Evolutionary conservation across 2,329 filamentous ascomycete genomes (phyloP).

Genomic region (Talaromyces funiculosus): DNA sequence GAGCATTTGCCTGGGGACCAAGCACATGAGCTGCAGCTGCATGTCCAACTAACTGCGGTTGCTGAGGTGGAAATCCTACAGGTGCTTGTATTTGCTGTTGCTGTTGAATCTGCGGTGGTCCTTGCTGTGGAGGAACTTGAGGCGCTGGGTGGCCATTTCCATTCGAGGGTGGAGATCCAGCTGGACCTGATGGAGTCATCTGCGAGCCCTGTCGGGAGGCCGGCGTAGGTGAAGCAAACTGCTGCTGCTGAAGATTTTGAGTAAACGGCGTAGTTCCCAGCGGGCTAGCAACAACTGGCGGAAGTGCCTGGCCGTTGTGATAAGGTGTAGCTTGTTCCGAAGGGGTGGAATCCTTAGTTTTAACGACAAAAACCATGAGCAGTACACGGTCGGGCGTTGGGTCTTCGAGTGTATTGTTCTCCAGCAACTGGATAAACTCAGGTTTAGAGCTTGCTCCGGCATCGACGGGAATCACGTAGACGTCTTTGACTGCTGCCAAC

Average conservation of each 20-base stretch:
- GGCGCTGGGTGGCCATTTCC: neutral
- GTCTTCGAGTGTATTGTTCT: constrained; percentile 71
- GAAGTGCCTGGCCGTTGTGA: constrained; percentile 29
- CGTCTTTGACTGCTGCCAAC: constrained; percentile 72
- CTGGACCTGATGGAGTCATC: neutral
- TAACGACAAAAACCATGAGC: constrained; percentile 78
- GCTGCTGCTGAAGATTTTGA: constrained; percentile 24
- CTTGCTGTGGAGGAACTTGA: constrained; percentile 12
- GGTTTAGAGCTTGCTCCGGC: constrained; percentile 64
- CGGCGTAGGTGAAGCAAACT: constrained; percentile 23
- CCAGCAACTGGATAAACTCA: constrained; percentile 82
- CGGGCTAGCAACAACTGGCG: constrained; percentile 28
- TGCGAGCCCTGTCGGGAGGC: constrained; percentile 9
- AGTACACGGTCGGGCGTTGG: constrained; percentile 69
- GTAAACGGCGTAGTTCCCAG: constrained; percentile 23
- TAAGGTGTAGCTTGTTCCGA: constrained; percentile 39
- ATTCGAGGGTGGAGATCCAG: constrained; percentile 1
- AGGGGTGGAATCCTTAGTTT: constrained; percentile 47
- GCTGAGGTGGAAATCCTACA: constrained; percentile 19
- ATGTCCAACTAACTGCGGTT: constrained; percentile 42
- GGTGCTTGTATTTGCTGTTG: constrained; percentile 16
- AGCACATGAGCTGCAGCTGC: constrained; percentile 58
- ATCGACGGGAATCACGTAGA: constrained; percentile 83
- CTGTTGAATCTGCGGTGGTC: constrained; percentile 9
- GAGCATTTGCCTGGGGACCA: constrained; percentile 56